Evolutionary conservation across 2,329 filamentous ascomycete genomes (phyloP).

Genomic region (Curvularia hawaiiensis): DNA sequence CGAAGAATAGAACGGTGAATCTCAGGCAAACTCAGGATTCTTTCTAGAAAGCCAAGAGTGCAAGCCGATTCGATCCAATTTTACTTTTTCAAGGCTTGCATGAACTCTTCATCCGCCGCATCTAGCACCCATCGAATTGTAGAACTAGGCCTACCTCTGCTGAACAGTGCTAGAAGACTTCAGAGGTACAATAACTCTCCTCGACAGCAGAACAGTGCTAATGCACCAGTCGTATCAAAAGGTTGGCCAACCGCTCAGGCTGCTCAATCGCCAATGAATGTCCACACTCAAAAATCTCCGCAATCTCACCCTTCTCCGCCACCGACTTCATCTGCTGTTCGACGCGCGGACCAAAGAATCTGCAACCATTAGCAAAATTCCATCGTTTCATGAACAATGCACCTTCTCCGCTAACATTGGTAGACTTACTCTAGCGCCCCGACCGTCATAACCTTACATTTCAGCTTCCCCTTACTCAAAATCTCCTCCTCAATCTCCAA

Average conservation of each 20-base stretch:
- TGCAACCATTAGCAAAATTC: background rate
- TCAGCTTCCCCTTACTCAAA: conserved; percentile 20
- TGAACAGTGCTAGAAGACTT: background rate
- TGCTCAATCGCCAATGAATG: conserved; percentile 28
- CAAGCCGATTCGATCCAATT: background rate
- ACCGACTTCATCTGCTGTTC: conserved; percentile 37
- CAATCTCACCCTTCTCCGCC: conserved; percentile 35
- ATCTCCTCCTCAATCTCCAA: conserved; percentile 30
- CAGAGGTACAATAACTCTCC: background rate
- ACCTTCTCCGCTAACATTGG: too few species aligned
- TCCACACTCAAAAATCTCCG: conserved; percentile 31
- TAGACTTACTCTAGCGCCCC: conserved; percentile 26
- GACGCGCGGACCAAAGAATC: conserved; percentile 26
- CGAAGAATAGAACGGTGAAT: background rate
- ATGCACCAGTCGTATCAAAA: conserved; percentile 22
- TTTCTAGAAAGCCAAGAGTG: background rate
- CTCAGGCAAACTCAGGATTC: background rate
- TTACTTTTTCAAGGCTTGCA: background rate
- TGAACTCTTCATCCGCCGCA: background rate
- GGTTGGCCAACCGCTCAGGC: conserved; percentile 21
- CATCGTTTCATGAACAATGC: background rate
- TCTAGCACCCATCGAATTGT: background rate
- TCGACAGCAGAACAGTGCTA: background rate
- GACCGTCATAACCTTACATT: conserved; percentile 29
- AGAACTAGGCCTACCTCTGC: background rate